phyloP scores from a whole-genome alignment of 257 asterid species.

The Vinca minor region DNA sequence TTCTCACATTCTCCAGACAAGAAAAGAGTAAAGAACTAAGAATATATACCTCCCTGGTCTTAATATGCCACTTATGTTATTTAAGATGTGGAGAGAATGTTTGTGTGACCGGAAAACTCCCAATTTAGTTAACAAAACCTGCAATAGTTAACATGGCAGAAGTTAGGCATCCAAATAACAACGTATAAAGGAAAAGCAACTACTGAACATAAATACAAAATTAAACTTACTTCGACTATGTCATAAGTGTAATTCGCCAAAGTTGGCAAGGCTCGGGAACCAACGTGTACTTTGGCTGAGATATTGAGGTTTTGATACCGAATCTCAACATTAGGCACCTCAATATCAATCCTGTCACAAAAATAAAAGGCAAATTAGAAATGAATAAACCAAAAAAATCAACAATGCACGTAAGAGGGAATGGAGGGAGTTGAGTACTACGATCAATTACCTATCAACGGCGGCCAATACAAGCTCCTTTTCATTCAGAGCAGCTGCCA shows the following conservation, averaged over 20 bases:
- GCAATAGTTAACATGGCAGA: constrained; percentile 19
- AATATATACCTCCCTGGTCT: constrained; percentile 67
- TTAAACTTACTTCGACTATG: constrained; percentile 43
- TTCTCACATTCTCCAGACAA: not conserved
- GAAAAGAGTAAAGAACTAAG: not conserved
- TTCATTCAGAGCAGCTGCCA: too few relatives aligned
- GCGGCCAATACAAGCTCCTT: too few relatives aligned
- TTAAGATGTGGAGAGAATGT: constrained; percentile 54
- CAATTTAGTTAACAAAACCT: constrained; percentile 45
- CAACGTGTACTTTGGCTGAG: constrained; percentile 57
- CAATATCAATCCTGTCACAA: too few relatives aligned
- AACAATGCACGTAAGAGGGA: too few relatives aligned
- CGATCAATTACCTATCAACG: too few relatives aligned
- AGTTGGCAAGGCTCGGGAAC: constrained; percentile 87
- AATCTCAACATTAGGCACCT: too few relatives aligned
- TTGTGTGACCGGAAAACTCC: constrained; percentile 43
- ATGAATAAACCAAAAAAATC: too few relatives aligned
- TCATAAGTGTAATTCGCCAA: constrained; percentile 58
- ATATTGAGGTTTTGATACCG: constrained; percentile 47
- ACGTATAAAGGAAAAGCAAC: not conserved
- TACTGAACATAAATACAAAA: too few relatives aligned
- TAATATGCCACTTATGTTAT: constrained; percentile 56
- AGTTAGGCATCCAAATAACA: not conserved
- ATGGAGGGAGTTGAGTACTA: too few relatives aligned
- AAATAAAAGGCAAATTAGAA: too few relatives aligned